A percentile compares a stretch with the other conserved stretches of the same genome.
Evolutionary conservation across 2,329 filamentous ascomycete genomes (phyloP).

Genomic region (Diaporthe sp.): DNA sequence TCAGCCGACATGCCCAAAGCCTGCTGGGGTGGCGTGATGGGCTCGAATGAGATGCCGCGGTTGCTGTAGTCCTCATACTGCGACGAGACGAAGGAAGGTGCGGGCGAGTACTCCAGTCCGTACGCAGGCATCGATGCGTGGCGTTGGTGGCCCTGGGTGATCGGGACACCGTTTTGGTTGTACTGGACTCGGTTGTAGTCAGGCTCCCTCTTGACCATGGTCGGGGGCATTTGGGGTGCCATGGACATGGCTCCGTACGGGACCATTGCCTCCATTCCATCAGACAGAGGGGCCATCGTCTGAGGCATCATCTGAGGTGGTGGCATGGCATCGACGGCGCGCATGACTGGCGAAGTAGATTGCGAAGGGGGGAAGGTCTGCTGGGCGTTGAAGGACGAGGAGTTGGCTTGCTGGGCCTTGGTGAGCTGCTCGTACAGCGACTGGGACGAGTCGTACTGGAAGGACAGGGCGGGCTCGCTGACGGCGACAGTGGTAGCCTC

Average conservation of each 20-base stretch:
- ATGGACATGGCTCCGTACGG: slow-evolving; percentile 79
- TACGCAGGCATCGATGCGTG: slow-evolving; percentile 99
- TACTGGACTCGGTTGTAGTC: slow-evolving; percentile 88
- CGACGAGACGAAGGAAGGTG: slow-evolving; percentile 98
- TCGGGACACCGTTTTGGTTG: slow-evolving; percentile 90
- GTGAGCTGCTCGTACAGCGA: slow-evolving; percentile 99
- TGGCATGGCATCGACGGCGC: slow-evolving; percentile 93
- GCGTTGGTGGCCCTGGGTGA: slow-evolving; percentile 87
- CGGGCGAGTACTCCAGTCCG: slow-evolving; percentile 94
- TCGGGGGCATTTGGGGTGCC: slow-evolving; percentile 77
- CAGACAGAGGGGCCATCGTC: slow-evolving; percentile 68
- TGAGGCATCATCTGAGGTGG: slow-evolving; percentile 73
- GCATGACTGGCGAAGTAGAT: slow-evolving; percentile 88
- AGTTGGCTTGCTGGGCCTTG: slow-evolving; percentile 98
- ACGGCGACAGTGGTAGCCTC: slow-evolving; percentile 97
- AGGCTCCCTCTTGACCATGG: slow-evolving; percentile 88
- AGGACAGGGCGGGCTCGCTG: slow-evolving; percentile 96
- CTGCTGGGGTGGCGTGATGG: slow-evolving; percentile 95
- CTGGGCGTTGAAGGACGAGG: slow-evolving; percentile 93
- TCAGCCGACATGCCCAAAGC: slow-evolving; percentile 84
- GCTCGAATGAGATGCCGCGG: slow-evolving; percentile 95
- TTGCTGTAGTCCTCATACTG: slow-evolving; percentile 99
- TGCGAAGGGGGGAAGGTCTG: slow-evolving; percentile 81
- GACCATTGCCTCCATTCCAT: slow-evolving; percentile 80
- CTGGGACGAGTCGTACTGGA: slow-evolving; percentile 99